phyloP scores from a whole-genome alignment of 345 rosid species.

The Dimocarpus longan region DNA sequence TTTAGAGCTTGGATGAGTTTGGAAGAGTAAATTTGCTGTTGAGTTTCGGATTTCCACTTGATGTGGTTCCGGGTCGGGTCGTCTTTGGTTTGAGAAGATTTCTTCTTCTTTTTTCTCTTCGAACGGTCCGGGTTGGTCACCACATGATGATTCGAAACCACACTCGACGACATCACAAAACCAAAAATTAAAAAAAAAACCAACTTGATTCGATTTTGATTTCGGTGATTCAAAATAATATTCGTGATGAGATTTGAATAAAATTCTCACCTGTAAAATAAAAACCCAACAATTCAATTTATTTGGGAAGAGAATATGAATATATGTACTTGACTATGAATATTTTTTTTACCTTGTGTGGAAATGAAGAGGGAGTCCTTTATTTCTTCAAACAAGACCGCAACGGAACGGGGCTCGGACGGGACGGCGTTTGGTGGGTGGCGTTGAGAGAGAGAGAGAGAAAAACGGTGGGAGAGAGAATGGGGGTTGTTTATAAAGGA shows the following conservation, averaged over 20 bases:
- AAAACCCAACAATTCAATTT: background rate
- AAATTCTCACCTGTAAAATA: background rate
- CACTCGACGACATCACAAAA: slow-evolving; percentile 14
- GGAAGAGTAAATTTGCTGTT: slow-evolving; percentile 79
- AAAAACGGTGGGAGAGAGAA: background rate
- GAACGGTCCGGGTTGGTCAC: slow-evolving; percentile 49
- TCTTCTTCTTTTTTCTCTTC: slow-evolving; percentile 70
- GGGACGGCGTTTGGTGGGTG: slow-evolving; percentile 34
- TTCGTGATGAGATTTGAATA: background rate
- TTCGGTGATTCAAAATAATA: background rate
- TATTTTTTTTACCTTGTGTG: background rate
- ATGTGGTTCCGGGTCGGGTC: slow-evolving; percentile 34
- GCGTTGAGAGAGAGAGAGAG: slow-evolving; percentile 4
- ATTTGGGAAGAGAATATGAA: background rate
- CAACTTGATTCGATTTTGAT: background rate
- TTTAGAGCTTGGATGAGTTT: slow-evolving; percentile 72
- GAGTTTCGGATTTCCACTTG: slow-evolving; percentile 83
- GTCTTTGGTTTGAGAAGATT: slow-evolving; percentile 27
- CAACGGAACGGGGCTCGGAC: slow-evolving; percentile 17
- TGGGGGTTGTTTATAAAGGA: slow-evolving; percentile 30
- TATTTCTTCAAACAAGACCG: background rate
- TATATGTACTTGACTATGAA: background rate
- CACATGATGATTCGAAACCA: slow-evolving; percentile 40
- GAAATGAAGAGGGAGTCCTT: background rate
- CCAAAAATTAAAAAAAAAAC: background rate